phyloP scores from a whole-genome alignment of 371 early-diverging fungal species.

The Entomophthora muscae region DNA sequence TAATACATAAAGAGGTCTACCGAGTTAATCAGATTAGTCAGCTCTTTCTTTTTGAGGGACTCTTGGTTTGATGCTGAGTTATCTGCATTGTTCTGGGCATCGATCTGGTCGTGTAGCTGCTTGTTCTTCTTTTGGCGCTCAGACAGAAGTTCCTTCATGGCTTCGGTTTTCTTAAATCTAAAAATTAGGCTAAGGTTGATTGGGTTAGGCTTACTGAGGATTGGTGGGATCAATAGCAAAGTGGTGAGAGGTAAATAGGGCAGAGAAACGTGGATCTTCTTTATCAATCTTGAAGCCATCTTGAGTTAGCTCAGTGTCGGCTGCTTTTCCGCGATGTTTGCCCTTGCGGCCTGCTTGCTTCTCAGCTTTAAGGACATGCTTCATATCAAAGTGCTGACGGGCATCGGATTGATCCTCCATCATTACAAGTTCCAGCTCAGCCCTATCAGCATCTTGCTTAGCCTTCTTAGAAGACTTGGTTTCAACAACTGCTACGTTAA shows the following conservation, averaged over 20 bases:
- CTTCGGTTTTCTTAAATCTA: constrained; percentile 82
- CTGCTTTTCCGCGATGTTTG: constrained; percentile 28
- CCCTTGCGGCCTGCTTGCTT: constrained; percentile 35
- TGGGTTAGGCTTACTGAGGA: constrained; percentile 28
- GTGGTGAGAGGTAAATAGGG: constrained; percentile 60
- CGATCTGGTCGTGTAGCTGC: background rate
- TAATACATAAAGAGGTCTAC: background rate
- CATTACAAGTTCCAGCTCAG: constrained; percentile 70
- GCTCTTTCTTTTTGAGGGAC: background rate
- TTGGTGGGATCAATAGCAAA: constrained; percentile 93
- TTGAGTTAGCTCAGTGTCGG: constrained; percentile 29
- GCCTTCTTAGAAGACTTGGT: constrained; percentile 31
- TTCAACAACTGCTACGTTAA: constrained; percentile 12
- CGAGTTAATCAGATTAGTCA: background rate
- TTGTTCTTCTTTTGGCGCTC: constrained; percentile 31
- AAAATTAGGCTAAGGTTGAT: background rate
- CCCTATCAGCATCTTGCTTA: constrained; percentile 35
- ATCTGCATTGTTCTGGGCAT: background rate
- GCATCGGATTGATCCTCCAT: constrained; percentile 27
- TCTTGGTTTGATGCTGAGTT: background rate
- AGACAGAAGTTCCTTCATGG: constrained; percentile 58
- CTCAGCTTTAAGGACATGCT: constrained; percentile 72
- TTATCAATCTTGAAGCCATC: constrained; percentile 75
- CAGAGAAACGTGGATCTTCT: constrained; percentile 69
- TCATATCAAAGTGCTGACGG: constrained; percentile 56